Conservation (phyloP, 805 yeast genomes). For the Suhomyces sp. region DNA sequence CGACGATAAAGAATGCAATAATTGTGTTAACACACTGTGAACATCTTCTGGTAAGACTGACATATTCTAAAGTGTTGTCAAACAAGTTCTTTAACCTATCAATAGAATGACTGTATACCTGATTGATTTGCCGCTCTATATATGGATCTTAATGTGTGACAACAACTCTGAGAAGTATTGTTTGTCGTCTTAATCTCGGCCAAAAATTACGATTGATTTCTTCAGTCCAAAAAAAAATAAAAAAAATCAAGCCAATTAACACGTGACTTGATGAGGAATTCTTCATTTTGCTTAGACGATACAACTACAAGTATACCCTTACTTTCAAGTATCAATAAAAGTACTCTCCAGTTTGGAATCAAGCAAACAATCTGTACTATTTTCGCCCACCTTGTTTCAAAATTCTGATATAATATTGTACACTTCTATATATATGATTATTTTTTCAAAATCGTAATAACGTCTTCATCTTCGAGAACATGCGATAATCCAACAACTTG, state of each 20-base stretch:
- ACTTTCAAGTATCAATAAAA: too few relatives aligned
- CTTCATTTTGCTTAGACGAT: too few relatives aligned
- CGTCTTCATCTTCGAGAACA: slow-evolving; percentile 90
- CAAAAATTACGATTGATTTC: slow-evolving; percentile 3
- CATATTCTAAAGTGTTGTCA: slow-evolving; percentile 2
- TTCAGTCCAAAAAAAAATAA: slow-evolving; percentile 4
- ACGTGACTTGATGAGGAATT: slow-evolving; percentile 7
- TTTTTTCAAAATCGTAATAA: slow-evolving; percentile 88
- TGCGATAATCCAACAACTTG: slow-evolving; percentile 91
- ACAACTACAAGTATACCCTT: too few relatives aligned
- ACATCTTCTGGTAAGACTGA: slow-evolving; percentile 58
- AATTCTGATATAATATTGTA: not conserved
- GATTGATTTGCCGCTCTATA: too few relatives aligned
- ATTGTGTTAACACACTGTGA: slow-evolving; percentile 50
- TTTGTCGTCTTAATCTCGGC: slow-evolving; percentile 1
- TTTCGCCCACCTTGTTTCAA: too few relatives aligned
- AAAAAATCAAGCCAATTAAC: not conserved
- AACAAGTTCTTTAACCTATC: too few relatives aligned
- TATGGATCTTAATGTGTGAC: too few relatives aligned
- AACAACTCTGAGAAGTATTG: not conserved
- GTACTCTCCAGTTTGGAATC: too few relatives aligned
- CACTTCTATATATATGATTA: slow-evolving; percentile 14
- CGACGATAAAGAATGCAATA: slow-evolving; percentile 64
- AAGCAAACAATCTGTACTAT: too few relatives aligned
- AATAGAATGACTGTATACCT: too few relatives aligned